Base-by-base conservation (phyloP, 2,329 filamentous ascomycete genomes). In the Fusarium keratoplasticum region DNA sequence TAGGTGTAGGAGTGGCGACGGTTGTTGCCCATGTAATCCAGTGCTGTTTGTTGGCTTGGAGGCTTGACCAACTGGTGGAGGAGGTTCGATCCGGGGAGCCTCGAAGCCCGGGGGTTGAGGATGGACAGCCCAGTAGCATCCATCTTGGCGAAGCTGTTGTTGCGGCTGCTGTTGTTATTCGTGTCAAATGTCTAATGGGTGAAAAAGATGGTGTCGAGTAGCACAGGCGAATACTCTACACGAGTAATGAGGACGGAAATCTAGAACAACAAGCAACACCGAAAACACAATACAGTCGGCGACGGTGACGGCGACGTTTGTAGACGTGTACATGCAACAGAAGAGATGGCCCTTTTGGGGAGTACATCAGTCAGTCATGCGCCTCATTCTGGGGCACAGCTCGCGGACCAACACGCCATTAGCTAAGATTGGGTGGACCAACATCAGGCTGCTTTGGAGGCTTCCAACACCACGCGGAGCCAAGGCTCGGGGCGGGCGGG, bases 61-160 rank as follows among this genome's bases (percentile, higher is more conserved):
- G 72, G 44, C n/a, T 85, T 82, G 58, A 96, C 89, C 9, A 97
- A 86, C 11, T 93, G 82, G 80, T 89, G 87, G 40, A 89, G 80
- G 54, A 89, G 80, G 13, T 67, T 65, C 25, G 87, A 86, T 1
- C 88, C 88, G 1, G 82, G 75, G 7, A 88, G 74, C 64, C 77
- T 81, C 16, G 66, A 68, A 13, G 87, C 83, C 29, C 79, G 77
- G 11, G 86, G 80, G 76, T 89, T 89, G 70, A 87, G 77, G 55
- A 89, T 82, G 11, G 87, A 88, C 35, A 86, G 77, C 36, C 74
- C 70, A 33, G 66, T 54, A 35, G 67, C 33, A 38, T 80, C 77
- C 81, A 82, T 83, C 40, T 54, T 74, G 62, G 29, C 60, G 58
- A 29, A 25, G 40, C 33, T 65, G 36, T 36, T 61, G 42, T 47